Percentiles rank a stretch among this genome's conserved stretches.
Conservation (phyloP, 1,284 basidiomycete species). For the Malassezia sp. region DNA sequence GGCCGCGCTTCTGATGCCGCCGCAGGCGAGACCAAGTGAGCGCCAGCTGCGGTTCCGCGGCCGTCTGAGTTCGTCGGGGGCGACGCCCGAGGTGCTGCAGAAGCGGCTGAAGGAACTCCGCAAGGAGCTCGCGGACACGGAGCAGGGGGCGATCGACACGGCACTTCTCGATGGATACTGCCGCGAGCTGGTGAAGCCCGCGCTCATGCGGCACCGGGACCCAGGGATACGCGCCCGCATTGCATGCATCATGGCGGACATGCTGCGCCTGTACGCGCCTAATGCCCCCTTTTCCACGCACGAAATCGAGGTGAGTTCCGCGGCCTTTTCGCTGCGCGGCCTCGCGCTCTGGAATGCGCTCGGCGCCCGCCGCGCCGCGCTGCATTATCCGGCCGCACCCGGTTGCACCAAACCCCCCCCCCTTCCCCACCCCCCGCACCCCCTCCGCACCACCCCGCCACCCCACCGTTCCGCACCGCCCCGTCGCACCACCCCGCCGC, state of each 20-base stretch:
- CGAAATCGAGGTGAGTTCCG: conserved; percentile 56
- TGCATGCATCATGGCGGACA: conserved; percentile 86
- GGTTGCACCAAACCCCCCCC: too few relatives aligned
- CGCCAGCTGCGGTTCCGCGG: conserved; percentile 20
- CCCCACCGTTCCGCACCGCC: neutral
- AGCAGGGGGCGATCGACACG: conserved; percentile 74
- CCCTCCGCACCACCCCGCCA: neutral
- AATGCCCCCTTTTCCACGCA: conserved; percentile 84
- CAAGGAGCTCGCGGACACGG: conserved; percentile 64
- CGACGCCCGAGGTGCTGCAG: conserved; percentile 28
- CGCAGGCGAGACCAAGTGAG: too few relatives aligned
- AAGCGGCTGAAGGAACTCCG: conserved; percentile 25
- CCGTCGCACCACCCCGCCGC: neutral
- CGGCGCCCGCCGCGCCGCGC: too few relatives aligned
- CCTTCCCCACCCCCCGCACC: too few relatives aligned
- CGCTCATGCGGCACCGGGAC: conserved; percentile 83
- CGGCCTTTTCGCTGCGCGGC: neutral
- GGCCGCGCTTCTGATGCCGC: too few relatives aligned
- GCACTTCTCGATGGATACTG: conserved; percentile 59
- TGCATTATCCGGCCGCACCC: too few relatives aligned
- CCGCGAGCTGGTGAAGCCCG: conserved; percentile 66
- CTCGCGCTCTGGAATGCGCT: neutral
- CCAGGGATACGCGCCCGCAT: conserved; percentile 82
- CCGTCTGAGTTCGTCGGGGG: conserved; percentile 26
- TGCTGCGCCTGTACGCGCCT: conserved; percentile 84